Base-by-base conservation (phyloP, 2,329 filamentous ascomycete genomes). In the Zymoseptoria crescenta region DNA sequence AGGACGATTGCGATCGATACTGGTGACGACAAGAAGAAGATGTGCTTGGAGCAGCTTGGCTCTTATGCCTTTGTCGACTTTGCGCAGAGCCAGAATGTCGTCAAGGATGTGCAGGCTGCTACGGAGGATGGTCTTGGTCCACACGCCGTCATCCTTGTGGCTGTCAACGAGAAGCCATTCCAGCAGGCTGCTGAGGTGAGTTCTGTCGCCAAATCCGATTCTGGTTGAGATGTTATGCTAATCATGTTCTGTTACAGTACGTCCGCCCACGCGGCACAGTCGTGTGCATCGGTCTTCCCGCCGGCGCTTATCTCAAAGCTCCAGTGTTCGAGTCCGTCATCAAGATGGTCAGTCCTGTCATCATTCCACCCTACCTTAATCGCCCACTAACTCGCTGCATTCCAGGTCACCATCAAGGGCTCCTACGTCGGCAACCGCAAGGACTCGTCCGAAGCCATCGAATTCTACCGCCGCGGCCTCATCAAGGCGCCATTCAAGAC, bases 381-480 rank as follows among this genome's bases (percentile, higher is more conserved):
- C 19, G 8, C 49, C n/a, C 8, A 4, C 27, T 52, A 5, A 24
- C 20, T 1, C 4, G 10, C 49, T 7, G 16, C 2, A 87, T 77
- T 96, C 96, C 91, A 86, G 35, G 35, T 96, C 78, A 86, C 77
- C 69, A 96, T 97, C 81, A 89, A 89, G 80, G 92, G 92, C 61
- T 91, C 86, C 68, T 96, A 96, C 73, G 93, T 97, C 66, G 93
- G 93, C 59, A 96, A 96, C 80, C 84, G 93, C 66, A 86, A 88
- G 73, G 93, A 97, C 73, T 87, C 86, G 0, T 83, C 86, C 56
- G 93, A 97, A 79, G 92, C 93, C 2, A 80, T 97, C 63, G 92
- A 96, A 66, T 96, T 96, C 79, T 96, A 84, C 80, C 79, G 82
- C 59, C 82, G 88, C 21, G 93, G 93, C 16, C 77, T 95, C 64